Evolutionary conservation across 1,284 basidiomycete genomes (phyloP).

Genomic region (Pholiota adiposa): DNA sequence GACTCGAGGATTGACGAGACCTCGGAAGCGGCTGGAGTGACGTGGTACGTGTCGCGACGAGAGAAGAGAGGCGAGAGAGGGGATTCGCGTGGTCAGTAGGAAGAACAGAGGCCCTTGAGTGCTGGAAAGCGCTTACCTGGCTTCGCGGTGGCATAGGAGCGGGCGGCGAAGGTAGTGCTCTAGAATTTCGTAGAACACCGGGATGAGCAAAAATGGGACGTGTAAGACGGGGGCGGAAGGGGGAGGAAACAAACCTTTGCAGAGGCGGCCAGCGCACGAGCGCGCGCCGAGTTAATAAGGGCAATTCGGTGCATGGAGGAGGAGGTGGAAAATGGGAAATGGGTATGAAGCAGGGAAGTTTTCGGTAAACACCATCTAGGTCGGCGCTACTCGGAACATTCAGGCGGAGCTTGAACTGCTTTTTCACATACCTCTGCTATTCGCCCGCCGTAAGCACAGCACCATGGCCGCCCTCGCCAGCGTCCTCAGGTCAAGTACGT

Average conservation of each 20-base stretch:
- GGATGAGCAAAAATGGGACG: conserved; percentile 19
- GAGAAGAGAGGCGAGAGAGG: conserved; percentile 23
- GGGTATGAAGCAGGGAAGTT: conserved; percentile 44
- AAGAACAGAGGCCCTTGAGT: conserved; percentile 6
- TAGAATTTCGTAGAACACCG: conserved; percentile 35
- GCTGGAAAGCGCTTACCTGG: conserved; percentile 68
- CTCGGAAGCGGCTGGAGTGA: conserved; percentile 90
- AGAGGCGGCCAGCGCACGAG: conserved; percentile 68
- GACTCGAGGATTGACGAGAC: conserved; percentile 99
- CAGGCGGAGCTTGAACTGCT: conserved; percentile 39
- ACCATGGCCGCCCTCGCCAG: conserved; percentile 29
- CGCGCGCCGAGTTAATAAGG: conserved; percentile 83
- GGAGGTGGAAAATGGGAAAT: conserved; percentile 47
- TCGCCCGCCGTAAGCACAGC: conserved; percentile 25
- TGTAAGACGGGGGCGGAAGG: conserved; percentile 17
- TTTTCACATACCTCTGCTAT: conserved; percentile 21
- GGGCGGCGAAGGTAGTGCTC: conserved; percentile 62
- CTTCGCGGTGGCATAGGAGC: conserved; percentile 97
- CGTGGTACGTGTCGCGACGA: conserved; percentile 42
- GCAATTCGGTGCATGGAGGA: conserved; percentile 86
- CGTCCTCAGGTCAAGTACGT: conserved; percentile 36
- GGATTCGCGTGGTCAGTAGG: conserved; percentile 28
- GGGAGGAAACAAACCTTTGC: conserved; percentile 54
- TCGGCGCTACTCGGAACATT: conserved; percentile 51
- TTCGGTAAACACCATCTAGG: conserved; percentile 35